Base-by-base conservation (phyloP, 73 alveolate genomes). In the Effrenium voratum region DNA sequence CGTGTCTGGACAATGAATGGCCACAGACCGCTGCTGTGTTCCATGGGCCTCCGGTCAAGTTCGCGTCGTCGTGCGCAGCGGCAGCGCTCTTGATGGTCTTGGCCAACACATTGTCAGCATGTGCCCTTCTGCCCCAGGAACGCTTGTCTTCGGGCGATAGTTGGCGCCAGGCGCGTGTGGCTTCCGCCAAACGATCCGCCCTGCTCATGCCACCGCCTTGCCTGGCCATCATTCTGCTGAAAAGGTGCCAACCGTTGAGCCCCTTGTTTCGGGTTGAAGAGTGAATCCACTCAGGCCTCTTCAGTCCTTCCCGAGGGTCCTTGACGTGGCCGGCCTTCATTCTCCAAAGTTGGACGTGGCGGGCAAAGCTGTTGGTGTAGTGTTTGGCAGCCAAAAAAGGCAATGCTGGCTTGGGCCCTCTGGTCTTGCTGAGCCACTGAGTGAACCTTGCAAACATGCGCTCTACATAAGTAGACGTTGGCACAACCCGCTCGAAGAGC, bases 401-500 rank as follows among this genome's bases (percentile, higher is more conserved):
- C 80, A 84, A 44, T 40, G 16, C 57, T 3, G 66, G 49, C 46
- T 38, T 55, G 36, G 70, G 93, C n/a, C n/a, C n/a, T n/a, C n/a
- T n/a, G n/a, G n/a, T n/a, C n/a, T n/a, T n/a, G n/a, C n/a, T n/a
- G n/a, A n/a, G n/a, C 94, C 94, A 86, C 3, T 86, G n/a, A 1
- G 84, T 43, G 50, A 86, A 63, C 34, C 75, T 72, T n/a, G 94
- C 60, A 44, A 86, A 86, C 40, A 30, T 0, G 36, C 94, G 83
- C 70, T 86, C 94, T 43, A 86, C 60, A n/a, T 15, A 86, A 3
- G 94, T 86, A 0, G 94, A 86, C 2, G 94, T 60, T 3, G 94
- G 94, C 57, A 43, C 83, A n/a, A 63, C 28, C 83, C 94, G 44
- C 15, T 59, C 84, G 43, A 86, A 86, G 49, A 86, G 46, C 0